phyloP scores from a whole-genome alignment of 2,329 filamentous ascomycete genomes.

The Colletotrichum tabaci region DNA sequence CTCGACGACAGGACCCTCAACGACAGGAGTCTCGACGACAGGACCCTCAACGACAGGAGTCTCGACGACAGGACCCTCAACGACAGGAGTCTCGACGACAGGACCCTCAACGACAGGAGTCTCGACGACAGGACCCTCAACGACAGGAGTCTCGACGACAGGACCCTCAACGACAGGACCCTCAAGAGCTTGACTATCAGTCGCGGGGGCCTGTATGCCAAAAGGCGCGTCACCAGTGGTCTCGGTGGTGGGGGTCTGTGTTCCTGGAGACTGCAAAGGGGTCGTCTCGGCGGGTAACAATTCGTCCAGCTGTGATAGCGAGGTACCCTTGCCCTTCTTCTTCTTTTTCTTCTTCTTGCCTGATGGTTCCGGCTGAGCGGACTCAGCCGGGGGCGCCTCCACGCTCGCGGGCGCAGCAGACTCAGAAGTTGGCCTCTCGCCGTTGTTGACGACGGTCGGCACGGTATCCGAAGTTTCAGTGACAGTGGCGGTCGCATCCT shows the following conservation, averaged over 20 bases:
- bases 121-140: neutral
- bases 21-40: neutral
- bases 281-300: conserved; percentile 16
- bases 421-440: conserved; percentile 13
- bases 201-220: neutral
- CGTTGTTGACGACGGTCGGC: neutral
- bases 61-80: neutral
- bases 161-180: neutral
- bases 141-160: neutral
- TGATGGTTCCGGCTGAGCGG: conserved; percentile 29
- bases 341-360: conserved; percentile 48
- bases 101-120: neutral
- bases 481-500: neutral
- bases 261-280: conserved; percentile 8
- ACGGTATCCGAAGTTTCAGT: conserved; percentile 7
- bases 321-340: conserved; percentile 42
- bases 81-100: neutral
- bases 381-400: conserved; percentile 23
- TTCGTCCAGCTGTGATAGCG: conserved; percentile 21
- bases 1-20: conserved; percentile 1
- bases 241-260: conserved; percentile 10
- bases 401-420: neutral
- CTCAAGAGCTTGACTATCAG: neutral
- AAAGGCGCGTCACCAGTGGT: conserved; percentile 2
- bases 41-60: neutral